These are phyloP conservation scores for Cercospora sp. DNA, from an alignment of 2,329 filamentous ascomycete genomes.

Conservation along the genomic window DNA sequence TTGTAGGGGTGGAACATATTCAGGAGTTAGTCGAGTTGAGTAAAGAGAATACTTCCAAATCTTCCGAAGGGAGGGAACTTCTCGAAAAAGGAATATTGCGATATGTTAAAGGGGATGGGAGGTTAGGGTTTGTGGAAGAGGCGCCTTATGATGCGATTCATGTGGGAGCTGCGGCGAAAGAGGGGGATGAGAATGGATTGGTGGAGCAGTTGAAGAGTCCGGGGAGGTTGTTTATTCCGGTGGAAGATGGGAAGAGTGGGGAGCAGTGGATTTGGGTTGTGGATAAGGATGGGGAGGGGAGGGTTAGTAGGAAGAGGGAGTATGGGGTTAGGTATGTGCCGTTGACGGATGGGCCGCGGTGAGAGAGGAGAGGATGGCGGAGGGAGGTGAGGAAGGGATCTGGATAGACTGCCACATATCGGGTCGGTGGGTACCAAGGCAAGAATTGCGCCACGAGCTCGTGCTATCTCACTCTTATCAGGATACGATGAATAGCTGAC, in stretches of 20 bases:
- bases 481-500: no score
- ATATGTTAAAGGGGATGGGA: slow-evolving; percentile 72
- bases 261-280: slow-evolving; percentile 72
- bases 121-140: slow-evolving; percentile 49
- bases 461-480: no score
- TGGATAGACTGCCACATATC: no score
- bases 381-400: no score
- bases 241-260: slow-evolving; percentile 54
- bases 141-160: slow-evolving; percentile 87
- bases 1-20: slow-evolving; percentile 54
- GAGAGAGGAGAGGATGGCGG: no score
- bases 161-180: slow-evolving; percentile 78
- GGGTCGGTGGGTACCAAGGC: no score
- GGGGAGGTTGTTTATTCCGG: slow-evolving; percentile 77
- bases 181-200: slow-evolving; percentile 68
- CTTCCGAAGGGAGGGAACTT: slow-evolving; percentile 52
- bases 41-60: slow-evolving; percentile 47
- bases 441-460: no score
- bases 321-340: slow-evolving; percentile 78
- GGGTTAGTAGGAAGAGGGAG: slow-evolving; percentile 60
- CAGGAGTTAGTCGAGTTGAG: slow-evolving; percentile 48
- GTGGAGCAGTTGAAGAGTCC: slow-evolving; percentile 76
- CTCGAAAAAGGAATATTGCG: slow-evolving; percentile 64
- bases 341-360: slow-evolving; percentile 66
- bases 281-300: slow-evolving; percentile 68